Percentiles rank a stretch among this genome's conserved stretches.
These are phyloP conservation scores for Trichoderma afroharzianum DNA, from an alignment of 2,329 filamentous ascomycete species.

Conservation along the genomic window DNA sequence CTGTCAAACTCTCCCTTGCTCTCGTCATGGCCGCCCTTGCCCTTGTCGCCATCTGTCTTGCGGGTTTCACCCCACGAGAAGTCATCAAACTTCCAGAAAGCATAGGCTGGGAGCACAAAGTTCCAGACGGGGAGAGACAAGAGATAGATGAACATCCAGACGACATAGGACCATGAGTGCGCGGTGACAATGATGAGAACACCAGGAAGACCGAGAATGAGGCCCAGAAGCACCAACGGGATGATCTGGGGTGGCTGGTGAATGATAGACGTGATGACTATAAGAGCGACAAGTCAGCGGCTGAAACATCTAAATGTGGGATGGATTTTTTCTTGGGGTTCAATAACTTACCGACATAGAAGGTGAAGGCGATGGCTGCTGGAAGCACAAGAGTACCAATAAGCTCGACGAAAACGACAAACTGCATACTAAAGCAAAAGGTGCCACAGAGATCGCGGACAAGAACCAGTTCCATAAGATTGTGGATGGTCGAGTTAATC, in stretches of 20 bases:
- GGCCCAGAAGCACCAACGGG: constrained; percentile 78
- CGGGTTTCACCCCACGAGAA: constrained; percentile 99
- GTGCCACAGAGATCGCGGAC: constrained; percentile 96
- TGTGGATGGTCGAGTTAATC: constrained; percentile 99
- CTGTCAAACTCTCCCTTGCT: constrained; percentile 96
- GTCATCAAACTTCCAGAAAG: constrained; percentile 99
- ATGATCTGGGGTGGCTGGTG: constrained; percentile 76
- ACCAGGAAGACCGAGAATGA: constrained; percentile 91
- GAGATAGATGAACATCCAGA: constrained; percentile 97
- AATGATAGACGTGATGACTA: constrained; percentile 83
- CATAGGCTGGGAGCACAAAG: constrained; percentile 87
- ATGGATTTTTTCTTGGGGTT: background rate
- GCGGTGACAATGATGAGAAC: constrained; percentile 90
- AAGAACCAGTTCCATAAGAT: constrained; percentile 93
- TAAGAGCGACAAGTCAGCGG: background rate
- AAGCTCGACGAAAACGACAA: constrained; percentile 92
- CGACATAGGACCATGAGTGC: constrained; percentile 84
- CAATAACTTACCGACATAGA: constrained; percentile 78
- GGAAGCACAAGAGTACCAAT: constrained; percentile 92
- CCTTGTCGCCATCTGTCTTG: constrained; percentile 88
- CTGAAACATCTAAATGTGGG: background rate
- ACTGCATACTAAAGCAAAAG: constrained; percentile 99
- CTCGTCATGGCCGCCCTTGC: constrained; percentile 80
- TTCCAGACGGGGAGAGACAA: constrained; percentile 95
- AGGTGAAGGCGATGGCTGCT: constrained; percentile 92